Base-by-base conservation (phyloP, 192 early-diverging fungal genomes). In the Coemansia sp. region DNA sequence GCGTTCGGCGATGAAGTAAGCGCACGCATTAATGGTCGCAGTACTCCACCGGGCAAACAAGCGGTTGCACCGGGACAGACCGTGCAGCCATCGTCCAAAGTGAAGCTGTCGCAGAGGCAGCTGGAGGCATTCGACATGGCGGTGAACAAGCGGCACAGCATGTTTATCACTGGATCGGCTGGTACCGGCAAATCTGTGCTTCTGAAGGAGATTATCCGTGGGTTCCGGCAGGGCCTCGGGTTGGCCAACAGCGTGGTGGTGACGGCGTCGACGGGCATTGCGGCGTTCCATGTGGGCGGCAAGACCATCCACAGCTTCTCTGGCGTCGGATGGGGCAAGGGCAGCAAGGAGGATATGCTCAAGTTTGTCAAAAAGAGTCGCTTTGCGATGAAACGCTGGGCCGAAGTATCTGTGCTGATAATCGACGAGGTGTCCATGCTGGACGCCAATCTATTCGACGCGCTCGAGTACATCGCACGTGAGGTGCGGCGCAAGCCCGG, bases 401-500 rank as follows among this genome's bases (percentile, higher is more conserved):
- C 24, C 40, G 45, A 63, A 17, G 82, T 84, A 5, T 64, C 80
- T 25, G 86, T 88, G 11, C 67, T 92, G 42, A 83, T 92, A 24
- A 82, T 92, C 49, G 91, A 92, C 68, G 91, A 92, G 73, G 68
- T 82, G 0, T 91, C 89, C 1, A 92, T 92, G 91, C 61, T 92
- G 9, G 91, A 92, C 50, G 85, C 68, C 1, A 77, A 54, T 1
- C 71, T 89, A 17, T 86, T 92, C 66, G 91, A 90, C 15, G 88
- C 88, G 4, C 59, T 92, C 5, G 88, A 92, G 60, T 51, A 53
- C 9, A 68, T 90, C 45, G 91, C 88, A 14, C 72, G 85, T 22
- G 34, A 39, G 17, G 21, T 89, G n/a, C 67, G 74, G 34, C 57
- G 72, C 4, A 69, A 40, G 17, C 52, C 43, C 4, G 21, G 45